Evolutionary conservation across 2,329 filamentous ascomycete genomes (phyloP), one percentile per base, ranked within the genome.

Genomic region (Colletotrichum sp.): DNA sequence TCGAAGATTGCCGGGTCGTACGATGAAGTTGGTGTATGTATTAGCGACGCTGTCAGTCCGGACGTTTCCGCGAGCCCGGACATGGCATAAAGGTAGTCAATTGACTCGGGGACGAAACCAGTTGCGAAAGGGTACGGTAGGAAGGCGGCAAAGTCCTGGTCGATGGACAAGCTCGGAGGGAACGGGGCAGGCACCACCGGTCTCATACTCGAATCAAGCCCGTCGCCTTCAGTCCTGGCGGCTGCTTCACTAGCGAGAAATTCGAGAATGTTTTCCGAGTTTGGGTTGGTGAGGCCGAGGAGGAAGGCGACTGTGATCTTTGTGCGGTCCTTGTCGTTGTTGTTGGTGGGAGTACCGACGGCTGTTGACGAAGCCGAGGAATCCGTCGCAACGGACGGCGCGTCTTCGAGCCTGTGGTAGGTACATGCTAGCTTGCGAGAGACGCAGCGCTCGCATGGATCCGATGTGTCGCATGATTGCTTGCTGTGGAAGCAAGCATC

Each of bases 401-500:
- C 39, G 16, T 28, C 60, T 26, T 60, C 52, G 2, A 76, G 60
- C 43, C 79, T 71, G 21, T 73, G 57, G 63, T 80, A 81, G 24
- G 72, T 80, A 75, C 80, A 81, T 4, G 57, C 3, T 7, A 80
- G 7, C 6, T 74, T 69, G 4, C 81, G 79, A 4, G 78, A 65
- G 7, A 72, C 60, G 64, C 82, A 83, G 28, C 82, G 76, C 4
- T 75, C 68, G 65, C 82, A 83, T 0, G 81, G 81, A 4, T 76
- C 63, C 3, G 64, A 72, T 6, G 77, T 80, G 65, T 83, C 80
- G 71, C 82, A 83, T 21, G 80, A 79, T 14, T 81, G 76, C 36
- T 82, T 82, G 76, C 80, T 80, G 30, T 76, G 78, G 67, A 80
- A 82, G 68, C 82, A 83, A 3, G 78, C 77, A 24, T 82, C 81